Evolutionary conservation across 2,329 filamentous ascomycete species (phyloP).

Genomic region (Basipetospora chlamydospora): DNA sequence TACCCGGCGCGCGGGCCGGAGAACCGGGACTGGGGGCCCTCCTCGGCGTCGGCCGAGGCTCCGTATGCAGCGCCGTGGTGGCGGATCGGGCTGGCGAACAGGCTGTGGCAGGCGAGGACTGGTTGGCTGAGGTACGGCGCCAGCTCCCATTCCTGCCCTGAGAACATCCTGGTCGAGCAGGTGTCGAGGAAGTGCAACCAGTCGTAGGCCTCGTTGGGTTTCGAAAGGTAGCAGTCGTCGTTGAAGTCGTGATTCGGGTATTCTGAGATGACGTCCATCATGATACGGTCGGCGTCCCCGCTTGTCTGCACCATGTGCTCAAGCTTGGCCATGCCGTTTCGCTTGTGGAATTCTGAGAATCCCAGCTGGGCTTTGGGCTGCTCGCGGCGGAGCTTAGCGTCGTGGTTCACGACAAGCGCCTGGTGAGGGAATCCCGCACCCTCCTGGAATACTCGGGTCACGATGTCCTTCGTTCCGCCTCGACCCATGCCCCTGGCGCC

Average conservation of each 20-base stretch:
- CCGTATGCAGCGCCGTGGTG: conserved; percentile 26
- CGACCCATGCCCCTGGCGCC: conserved; percentile 58
- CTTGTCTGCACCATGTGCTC: conserved; percentile 65
- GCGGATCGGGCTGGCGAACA: conserved; percentile 64
- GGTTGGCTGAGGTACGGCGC: conserved; percentile 75
- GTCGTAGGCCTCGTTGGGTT: conserved; percentile 77
- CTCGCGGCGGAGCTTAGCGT: conserved; percentile 22
- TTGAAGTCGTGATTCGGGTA: conserved; percentile 84
- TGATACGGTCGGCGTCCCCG: conserved; percentile 63
- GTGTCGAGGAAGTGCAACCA: conserved; percentile 91
- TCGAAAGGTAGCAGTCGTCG: conserved; percentile 80
- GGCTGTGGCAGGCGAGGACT: conserved; percentile 74
- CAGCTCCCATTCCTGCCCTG: conserved; percentile 88
- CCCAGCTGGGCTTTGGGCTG: conserved; percentile 48
- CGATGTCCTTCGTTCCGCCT: conserved; percentile 59
- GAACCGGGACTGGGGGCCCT: conserved; percentile 52
- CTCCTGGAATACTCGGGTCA: conserved; percentile 64
- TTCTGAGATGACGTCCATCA: conserved; percentile 70
- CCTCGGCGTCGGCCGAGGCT: conserved; percentile 31
- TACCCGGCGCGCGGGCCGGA: conserved; percentile 72
- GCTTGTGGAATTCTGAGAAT: conserved; percentile 60
- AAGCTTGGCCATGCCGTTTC: conserved; percentile 55
- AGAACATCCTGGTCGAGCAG: conserved; percentile 63
- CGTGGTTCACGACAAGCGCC: conserved; percentile 23
- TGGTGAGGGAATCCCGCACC: conserved; percentile 62